Conservation (phyloP, 2,329 filamentous ascomycete genomes). For the Claviceps digitariae region DNA sequence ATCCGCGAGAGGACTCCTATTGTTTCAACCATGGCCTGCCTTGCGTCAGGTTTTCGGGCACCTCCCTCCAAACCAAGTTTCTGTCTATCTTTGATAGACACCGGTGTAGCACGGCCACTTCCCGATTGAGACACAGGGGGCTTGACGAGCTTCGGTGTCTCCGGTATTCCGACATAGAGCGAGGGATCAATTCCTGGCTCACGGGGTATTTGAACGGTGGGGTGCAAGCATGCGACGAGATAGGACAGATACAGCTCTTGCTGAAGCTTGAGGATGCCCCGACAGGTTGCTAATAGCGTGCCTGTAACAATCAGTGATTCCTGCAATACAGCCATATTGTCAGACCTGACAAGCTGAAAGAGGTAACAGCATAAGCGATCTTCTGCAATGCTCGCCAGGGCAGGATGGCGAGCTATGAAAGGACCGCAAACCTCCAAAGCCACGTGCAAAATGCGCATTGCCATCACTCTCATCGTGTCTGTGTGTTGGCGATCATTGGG, state of each 20-base stretch:
- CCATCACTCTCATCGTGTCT: conserved; percentile 95
- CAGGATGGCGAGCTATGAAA: conserved; percentile 85
- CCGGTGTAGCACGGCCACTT: conserved; percentile 79
- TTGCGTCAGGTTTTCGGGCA: conserved; percentile 79
- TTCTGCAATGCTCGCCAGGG: conserved; percentile 74
- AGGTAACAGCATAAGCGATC: conserved; percentile 88
- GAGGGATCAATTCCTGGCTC: conserved; percentile 83
- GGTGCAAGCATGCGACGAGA: conserved; percentile 83
- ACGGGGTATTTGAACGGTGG: conserved; percentile 82
- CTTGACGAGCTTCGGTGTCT: conserved; percentile 77
- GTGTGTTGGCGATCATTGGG: conserved; percentile 87
- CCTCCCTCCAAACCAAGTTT: conserved; percentile 88
- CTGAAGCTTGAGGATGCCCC: conserved; percentile 82
- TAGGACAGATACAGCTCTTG: conserved; percentile 95
- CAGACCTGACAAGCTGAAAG: conserved; percentile 90
- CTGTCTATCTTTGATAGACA: conserved; percentile 82
- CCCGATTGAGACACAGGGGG: conserved; percentile 55
- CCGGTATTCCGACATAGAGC: conserved; percentile 85
- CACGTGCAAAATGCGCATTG: conserved; percentile 90
- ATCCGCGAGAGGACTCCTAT: conserved; percentile 85
- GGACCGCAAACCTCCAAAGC: conserved; percentile 92
- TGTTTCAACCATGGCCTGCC: conserved; percentile 97
- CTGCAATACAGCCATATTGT: conserved; percentile 89
- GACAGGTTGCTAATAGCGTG: conserved; percentile 80
- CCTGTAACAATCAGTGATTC: conserved; percentile 86